phyloP scores from a whole-genome alignment of 177 flowering plant genomes.

The Telopea speciosissima region DNA sequence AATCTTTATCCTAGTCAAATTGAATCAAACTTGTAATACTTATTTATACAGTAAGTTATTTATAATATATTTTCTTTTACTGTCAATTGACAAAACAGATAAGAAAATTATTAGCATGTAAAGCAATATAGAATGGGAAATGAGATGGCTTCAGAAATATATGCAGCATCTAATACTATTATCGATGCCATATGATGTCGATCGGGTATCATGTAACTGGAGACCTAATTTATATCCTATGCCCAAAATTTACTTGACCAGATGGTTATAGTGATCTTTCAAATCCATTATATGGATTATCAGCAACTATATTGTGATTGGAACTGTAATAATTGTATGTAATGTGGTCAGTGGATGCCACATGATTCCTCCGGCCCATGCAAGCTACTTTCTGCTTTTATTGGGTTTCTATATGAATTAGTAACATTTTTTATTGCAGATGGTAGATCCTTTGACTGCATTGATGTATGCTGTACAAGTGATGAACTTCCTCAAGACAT shows the following conservation, averaged over 20 bases:
- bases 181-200: no score
- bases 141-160: no score
- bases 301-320: neutral
- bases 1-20: no score
- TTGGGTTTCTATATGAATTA: neutral
- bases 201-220: neutral
- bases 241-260: neutral
- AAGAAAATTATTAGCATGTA: no score
- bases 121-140: no score
- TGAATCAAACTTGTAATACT: no score
- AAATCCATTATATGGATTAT: neutral
- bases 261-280: neutral
- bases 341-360: neutral
- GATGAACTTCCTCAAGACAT: slow-evolving; percentile 88
- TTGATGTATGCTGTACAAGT: slow-evolving; percentile 96
- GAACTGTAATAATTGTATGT: neutral
- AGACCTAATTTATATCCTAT: neutral
- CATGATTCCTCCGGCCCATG: neutral
- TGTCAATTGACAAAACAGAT: no score
- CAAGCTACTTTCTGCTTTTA: neutral
- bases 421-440: slow-evolving; percentile 40
- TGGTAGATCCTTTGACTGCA: slow-evolving; percentile 95
- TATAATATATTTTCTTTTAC: no score
- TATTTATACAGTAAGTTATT: no score
- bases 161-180: no score